Base-by-base conservation (phyloP, 2,329 filamentous ascomycete species). In the Fusarium sp. region DNA sequence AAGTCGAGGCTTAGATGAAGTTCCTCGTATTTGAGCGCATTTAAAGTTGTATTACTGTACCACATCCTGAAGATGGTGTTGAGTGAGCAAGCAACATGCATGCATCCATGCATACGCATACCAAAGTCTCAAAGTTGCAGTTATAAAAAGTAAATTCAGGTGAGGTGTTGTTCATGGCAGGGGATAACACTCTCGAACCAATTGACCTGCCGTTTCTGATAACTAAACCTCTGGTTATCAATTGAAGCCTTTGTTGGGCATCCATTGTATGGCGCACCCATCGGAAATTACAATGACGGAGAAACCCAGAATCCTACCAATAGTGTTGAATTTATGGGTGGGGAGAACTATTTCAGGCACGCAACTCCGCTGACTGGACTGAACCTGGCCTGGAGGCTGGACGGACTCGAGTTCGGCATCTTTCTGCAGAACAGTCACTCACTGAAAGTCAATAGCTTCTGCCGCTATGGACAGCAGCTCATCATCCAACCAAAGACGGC, bases 201-300 rank as follows among this genome's bases (percentile, higher is more conserved):
- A 40, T 40, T 51, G 43, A 63, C 59, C 51, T 64, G 45, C 59
- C 59, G 20, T 41, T 62, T 43, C 58, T 56, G 57, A 55, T 42
- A n/a, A n/a, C n/a, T n/a, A 23, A 43, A 49, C 10, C 50, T 48
- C 15, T n/a, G n/a, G n/a, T n/a, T 61, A 63, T 39, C 39, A 45
- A 43, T 29, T 23, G 42, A 42, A 17, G 8, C 33, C 45, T 53
- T 43, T 53, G 39, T 45, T 61, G 25, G 17, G 37, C n/a, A 25
- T 40, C n/a, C n/a, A n/a, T n/a, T n/a, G n/a, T n/a, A n/a, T n/a
- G 41, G 25, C 27, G 35, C 21, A 40, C 54, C 45, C 33, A 31
- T 59, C 70, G 70, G 70, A 72, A 72, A 72, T 72, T 72, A 59
- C 68, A 17, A 52, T 52, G 59, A 64, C 66, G 55, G 69, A 66